Conservation (phyloP, 768 basidiomycete genomes). For the Termitomyces eurrhizus region DNA sequence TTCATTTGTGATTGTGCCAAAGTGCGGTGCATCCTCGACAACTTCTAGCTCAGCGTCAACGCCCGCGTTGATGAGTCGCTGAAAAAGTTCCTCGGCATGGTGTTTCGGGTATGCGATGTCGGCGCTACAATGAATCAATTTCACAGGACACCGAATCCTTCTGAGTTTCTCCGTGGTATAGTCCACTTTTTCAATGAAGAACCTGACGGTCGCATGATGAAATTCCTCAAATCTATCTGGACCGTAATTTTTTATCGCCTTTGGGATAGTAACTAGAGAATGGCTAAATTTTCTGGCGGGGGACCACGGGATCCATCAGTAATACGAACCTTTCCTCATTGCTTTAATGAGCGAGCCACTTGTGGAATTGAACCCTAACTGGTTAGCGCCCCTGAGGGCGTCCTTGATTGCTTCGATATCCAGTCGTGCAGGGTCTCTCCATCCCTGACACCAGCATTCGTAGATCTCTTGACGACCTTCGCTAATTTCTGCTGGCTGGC, state of each 20-base stretch:
- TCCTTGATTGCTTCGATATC: conserved; percentile 5
- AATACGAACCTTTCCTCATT: conserved; percentile 12
- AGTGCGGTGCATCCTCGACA: conserved; percentile 31
- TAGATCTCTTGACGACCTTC: conserved; percentile 32
- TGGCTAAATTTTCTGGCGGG: conserved; percentile 16
- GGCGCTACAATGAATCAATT: conserved; percentile 28
- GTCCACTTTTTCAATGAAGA: conserved; percentile 25
- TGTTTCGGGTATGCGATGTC: conserved; percentile 32
- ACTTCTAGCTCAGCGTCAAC: conserved; percentile 22
- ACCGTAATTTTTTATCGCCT: conserved; percentile 21
- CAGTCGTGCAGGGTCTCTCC: not conserved
- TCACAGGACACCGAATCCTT: conserved; percentile 26
- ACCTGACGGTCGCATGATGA: conserved; percentile 28
- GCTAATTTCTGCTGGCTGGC: conserved; percentile 26
- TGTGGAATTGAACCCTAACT: conserved; percentile 29
- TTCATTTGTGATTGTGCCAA: conserved; percentile 30
- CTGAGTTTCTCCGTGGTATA: conserved; percentile 20
- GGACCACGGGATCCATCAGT: not conserved
- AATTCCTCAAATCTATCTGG: conserved; percentile 24
- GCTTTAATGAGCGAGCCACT: conserved; percentile 19
- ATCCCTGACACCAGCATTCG: conserved; percentile 12
- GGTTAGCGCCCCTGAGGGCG: conserved; percentile 3
- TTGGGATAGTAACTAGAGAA: conserved; percentile 15
- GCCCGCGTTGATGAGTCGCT: conserved; percentile 21
- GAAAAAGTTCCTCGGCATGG: conserved; percentile 22